phyloP scores from a whole-genome alignment of 371 early-diverging fungal genomes.

The Rhizomucor miehei region DNA sequence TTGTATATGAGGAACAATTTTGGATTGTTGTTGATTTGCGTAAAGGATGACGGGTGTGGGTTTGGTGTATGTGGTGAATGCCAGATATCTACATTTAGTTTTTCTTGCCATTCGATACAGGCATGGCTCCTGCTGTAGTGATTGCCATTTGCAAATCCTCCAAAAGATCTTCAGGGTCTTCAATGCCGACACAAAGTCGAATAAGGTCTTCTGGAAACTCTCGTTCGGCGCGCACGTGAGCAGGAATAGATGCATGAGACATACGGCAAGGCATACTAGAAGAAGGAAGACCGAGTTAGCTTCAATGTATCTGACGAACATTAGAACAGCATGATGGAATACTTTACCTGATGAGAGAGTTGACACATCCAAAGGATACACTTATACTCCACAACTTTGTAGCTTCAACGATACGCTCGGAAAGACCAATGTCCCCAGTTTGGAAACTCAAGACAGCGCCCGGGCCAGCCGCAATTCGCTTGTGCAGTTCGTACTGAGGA shows the following conservation, averaged over 20 bases:
- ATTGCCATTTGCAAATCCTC: slow-evolving; percentile 85
- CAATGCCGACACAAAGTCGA: slow-evolving; percentile 96
- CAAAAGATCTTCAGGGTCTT: slow-evolving; percentile 89
- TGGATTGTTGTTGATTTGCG: no score
- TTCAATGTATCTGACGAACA: no score
- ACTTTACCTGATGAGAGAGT: slow-evolving; percentile 85
- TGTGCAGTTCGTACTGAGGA: slow-evolving; percentile 86
- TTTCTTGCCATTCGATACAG: background rate
- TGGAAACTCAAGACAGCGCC: slow-evolving; percentile 95
- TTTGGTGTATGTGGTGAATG: no score
- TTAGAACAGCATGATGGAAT: background rate
- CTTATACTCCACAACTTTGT: slow-evolving; percentile 87
- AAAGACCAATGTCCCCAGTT: slow-evolving; percentile 82
- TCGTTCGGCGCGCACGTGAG: slow-evolving; percentile 81
- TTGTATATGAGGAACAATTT: no score
- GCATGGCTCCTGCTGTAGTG: slow-evolving; percentile 67
- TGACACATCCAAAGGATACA: slow-evolving; percentile 96
- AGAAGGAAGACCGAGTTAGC: background rate
- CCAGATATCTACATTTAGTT: no score
- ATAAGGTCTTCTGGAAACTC: slow-evolving; percentile 92
- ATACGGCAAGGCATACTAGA: slow-evolving; percentile 94
- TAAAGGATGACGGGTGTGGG: no score
- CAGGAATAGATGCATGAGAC: slow-evolving; percentile 97
- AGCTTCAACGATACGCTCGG: slow-evolving; percentile 83
- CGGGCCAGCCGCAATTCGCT: slow-evolving; percentile 74